These are phyloP conservation scores for Annona cherimola DNA, from an alignment of 164 flowering plant genomes.

Conservation along the genomic window DNA sequence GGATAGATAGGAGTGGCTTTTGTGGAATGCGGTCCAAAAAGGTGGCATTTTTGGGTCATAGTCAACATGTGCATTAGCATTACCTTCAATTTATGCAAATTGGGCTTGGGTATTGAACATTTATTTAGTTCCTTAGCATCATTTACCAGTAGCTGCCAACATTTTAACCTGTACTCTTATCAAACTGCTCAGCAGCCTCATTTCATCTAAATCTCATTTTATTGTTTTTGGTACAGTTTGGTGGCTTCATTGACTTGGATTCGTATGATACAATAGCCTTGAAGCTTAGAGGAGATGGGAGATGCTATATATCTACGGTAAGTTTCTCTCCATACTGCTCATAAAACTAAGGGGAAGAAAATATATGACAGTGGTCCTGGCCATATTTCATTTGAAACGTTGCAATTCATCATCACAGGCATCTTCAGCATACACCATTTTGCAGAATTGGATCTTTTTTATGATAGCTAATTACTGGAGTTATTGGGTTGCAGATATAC, in stretches of 20 bases:
- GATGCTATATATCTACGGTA: slow-evolving; percentile 94
- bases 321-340: slow-evolving; percentile 18
- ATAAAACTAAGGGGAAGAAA: neutral
- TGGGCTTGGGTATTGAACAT: neutral
- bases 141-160: neutral
- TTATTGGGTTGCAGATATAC: slow-evolving; percentile 55
- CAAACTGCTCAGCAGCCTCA: neutral
- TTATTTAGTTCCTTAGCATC: neutral
- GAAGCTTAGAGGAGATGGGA: slow-evolving; percentile 91
- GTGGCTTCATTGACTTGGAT: slow-evolving; percentile 92
- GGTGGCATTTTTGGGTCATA: slow-evolving; percentile 29
- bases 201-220: neutral
- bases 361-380: neutral
- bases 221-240: slow-evolving; percentile 49
- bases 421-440: no score
- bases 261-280: slow-evolving; percentile 80
- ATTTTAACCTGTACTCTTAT: neutral
- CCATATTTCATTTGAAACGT: neutral
- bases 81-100: neutral
- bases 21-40: slow-evolving; percentile 97
- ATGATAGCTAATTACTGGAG: neutral
- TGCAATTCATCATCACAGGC: no score
- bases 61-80: neutral
- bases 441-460: neutral
- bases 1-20: slow-evolving; percentile 78